Base-by-base conservation (phyloP, 257 asterid species). In the Capsicum pubescens region DNA sequence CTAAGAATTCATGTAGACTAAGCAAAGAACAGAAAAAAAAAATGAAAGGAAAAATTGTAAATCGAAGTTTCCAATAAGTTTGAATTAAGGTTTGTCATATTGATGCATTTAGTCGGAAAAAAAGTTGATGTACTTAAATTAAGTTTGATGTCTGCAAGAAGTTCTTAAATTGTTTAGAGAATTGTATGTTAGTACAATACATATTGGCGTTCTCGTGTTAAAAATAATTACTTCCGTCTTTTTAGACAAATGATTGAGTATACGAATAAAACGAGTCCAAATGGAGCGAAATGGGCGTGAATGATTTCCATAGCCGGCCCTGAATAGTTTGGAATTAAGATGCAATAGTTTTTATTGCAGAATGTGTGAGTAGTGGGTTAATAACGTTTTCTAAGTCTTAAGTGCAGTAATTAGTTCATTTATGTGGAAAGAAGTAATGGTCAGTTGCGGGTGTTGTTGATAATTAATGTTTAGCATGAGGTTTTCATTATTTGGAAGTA, bases 381-480 rank as follows among this genome's bases (percentile, higher is more conserved):
- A 50, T 44, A 36, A 12, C n/a, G 58, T 10, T 70, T 44, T 16
- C 16, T 26, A 6, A 44, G 57, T 10, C 79, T 70, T 19, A n/a
- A 71, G 58, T n/a, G 58, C 35, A n/a, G 39, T 71, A 46, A 71
- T 71, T 46, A 71, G 58, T 71, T 71, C 58, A 12, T 71, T 46
- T 71, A 46, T 71, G 35, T 71, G 58, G 80, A 71, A 46, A 70
- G 54, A 70, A 46, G 39, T n/a, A 46, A 21, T 1, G 11, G 11
- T 72, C 42, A 19, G 57, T 72, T 19, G 59, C n/a, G 36, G 36
- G 39, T 42, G 48, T 72, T 48, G 39, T 11, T 48, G 59, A 72
- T 72, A 72, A 19, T 72, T 11, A 52, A 11, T 19, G 80, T n/a
- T 48, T 19, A n/a, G 36, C 80, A 48, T 11, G 59, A 11, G 42